These are phyloP conservation scores for Omphalotus guepiniiformis DNA, from an alignment of 768 basidiomycete genomes.

Conservation along the genomic window DNA sequence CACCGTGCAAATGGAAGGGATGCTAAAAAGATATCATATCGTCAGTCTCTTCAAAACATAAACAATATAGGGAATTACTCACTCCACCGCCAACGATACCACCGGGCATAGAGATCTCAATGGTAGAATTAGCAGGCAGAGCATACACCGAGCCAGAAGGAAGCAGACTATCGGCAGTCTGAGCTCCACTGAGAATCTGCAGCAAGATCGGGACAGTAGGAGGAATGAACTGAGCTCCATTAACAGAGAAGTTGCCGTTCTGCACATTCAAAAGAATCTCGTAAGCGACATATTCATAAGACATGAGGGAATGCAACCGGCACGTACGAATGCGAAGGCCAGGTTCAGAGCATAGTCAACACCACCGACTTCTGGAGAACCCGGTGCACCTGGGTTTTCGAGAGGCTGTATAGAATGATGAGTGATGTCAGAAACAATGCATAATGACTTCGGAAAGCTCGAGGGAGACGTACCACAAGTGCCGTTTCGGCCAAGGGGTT, in stretches of 20 bases:
- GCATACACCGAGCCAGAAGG: slow-evolving; percentile 44
- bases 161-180: slow-evolving; percentile 41
- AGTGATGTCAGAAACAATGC: background rate
- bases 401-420: slow-evolving; percentile 12
- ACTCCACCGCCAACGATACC: slow-evolving; percentile 35
- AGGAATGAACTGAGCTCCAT: slow-evolving; percentile 25
- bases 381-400: slow-evolving; percentile 22
- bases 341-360: slow-evolving; percentile 24
- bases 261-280: background rate
- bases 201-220: slow-evolving; percentile 51
- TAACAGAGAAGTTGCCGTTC: slow-evolving; percentile 22
- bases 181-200: slow-evolving; percentile 54
- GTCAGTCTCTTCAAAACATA: background rate
- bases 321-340: slow-evolving; percentile 15
- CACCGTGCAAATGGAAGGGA: slow-evolving; percentile 7
- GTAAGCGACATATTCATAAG: background rate
- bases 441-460: background rate
- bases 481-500: slow-evolving; percentile 23
- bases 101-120: slow-evolving; percentile 39
- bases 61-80: slow-evolving; percentile 11
- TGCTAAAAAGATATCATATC: background rate
- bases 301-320: background rate
- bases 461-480: slow-evolving; percentile 13
- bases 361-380: slow-evolving; percentile 26
- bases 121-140: slow-evolving; percentile 41